These are phyloP conservation scores for Metschnikowia anglica DNA, from an alignment of 805 yeast genomes.

Conservation along the genomic window DNA sequence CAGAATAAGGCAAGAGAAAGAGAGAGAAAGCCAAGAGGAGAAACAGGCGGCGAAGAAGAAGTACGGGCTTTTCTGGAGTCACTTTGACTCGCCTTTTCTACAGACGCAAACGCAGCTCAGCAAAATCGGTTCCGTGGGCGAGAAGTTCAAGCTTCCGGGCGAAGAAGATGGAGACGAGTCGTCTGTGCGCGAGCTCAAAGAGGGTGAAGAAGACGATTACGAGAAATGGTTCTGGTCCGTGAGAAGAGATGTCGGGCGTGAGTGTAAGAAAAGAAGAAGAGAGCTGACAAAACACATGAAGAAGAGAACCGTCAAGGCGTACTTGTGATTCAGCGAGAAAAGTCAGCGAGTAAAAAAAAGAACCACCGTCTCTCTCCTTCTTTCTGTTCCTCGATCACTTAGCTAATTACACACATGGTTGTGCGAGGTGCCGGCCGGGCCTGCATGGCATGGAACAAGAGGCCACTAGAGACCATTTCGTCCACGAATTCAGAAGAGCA, in stretches of 20 bases:
- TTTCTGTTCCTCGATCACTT: too few relatives aligned
- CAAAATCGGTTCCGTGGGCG: slow-evolving; percentile 44
- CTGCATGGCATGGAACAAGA: too few relatives aligned
- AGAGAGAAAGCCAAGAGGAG: slow-evolving; percentile 28
- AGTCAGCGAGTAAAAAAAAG: neutral
- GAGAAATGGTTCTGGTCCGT: slow-evolving; percentile 78
- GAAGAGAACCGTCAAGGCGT: slow-evolving; percentile 35
- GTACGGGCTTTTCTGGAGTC: slow-evolving; percentile 73
- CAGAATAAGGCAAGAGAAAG: slow-evolving; percentile 32
- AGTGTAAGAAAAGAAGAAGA: slow-evolving; percentile 69
- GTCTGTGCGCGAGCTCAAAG: slow-evolving; percentile 25
- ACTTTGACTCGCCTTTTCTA: slow-evolving; percentile 81
- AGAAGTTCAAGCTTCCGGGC: slow-evolving; percentile 37
- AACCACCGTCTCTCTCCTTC: too few relatives aligned
- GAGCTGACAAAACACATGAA: slow-evolving; percentile 64
- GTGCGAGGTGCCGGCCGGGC: too few relatives aligned
- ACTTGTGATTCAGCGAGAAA: neutral
- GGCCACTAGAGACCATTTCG: too few relatives aligned
- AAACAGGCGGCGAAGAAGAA: slow-evolving; percentile 13
- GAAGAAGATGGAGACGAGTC: slow-evolving; percentile 28
- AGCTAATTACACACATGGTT: too few relatives aligned
- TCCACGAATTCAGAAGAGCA: too few relatives aligned
- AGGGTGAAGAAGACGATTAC: slow-evolving; percentile 49
- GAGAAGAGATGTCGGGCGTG: slow-evolving; percentile 77
- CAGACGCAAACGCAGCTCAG: slow-evolving; percentile 79